These are phyloP conservation scores for Phytopythium vexans DNA, from an alignment of 352 stramenopile species.

Conservation along the genomic window DNA sequence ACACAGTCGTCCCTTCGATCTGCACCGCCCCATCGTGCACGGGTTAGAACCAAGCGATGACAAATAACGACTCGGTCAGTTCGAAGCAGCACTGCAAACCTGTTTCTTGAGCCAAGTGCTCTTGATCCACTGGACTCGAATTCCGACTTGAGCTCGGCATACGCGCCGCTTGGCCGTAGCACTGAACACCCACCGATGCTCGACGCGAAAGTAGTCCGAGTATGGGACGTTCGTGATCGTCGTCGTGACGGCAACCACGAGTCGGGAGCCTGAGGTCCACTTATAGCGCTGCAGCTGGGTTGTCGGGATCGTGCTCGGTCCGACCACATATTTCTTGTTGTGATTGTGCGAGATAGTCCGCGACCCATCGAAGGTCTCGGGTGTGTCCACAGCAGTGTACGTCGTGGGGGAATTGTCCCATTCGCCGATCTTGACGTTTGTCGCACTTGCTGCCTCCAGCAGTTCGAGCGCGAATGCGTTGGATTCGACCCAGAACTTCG, in stretches of 20 bases:
- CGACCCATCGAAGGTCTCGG: slow-evolving; percentile 62
- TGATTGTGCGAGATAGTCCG: slow-evolving; percentile 60
- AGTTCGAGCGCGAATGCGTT: slow-evolving; percentile 38
- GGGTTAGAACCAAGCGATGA: no score
- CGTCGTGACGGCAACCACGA: slow-evolving; percentile 76
- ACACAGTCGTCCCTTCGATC: slow-evolving; percentile 78
- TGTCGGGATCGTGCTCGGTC: slow-evolving; percentile 73
- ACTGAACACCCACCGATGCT: slow-evolving; percentile 84
- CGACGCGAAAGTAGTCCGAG: slow-evolving; percentile 85
- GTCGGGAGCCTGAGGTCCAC: slow-evolving; percentile 31
- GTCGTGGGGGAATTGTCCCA: slow-evolving; percentile 43
- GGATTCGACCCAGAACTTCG: slow-evolving; percentile 62
- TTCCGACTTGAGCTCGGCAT: slow-evolving; percentile 58
- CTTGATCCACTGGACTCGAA: slow-evolving; percentile 76
- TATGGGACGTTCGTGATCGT: slow-evolving; percentile 77
- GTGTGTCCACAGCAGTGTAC: slow-evolving; percentile 53
- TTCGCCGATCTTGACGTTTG: slow-evolving; percentile 44
- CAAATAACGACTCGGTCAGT: neutral
- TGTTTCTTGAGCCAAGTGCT: slow-evolving; percentile 88
- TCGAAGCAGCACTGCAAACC: slow-evolving; percentile 24
- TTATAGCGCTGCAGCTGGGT: slow-evolving; percentile 66
- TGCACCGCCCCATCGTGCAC: no score
- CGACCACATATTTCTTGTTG: slow-evolving; percentile 90
- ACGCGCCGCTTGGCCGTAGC: slow-evolving; percentile 30
- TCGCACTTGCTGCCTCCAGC: slow-evolving; percentile 49